phyloP scores from a whole-genome alignment of 331 rosid genomes.

The Quercus tomentella region DNA sequence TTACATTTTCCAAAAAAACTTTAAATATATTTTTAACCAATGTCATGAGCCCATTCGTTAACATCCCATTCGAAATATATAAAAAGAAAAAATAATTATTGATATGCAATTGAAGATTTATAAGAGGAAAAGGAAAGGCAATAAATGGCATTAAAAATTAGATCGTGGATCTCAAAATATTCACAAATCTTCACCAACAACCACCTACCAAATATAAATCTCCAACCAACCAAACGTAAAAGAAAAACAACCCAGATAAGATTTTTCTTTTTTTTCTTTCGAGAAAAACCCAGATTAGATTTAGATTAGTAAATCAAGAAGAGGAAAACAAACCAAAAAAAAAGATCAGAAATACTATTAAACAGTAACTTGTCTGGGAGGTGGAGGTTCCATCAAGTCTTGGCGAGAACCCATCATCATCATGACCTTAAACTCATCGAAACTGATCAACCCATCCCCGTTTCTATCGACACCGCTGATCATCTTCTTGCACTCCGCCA shows the following conservation, averaged over 20 bases:
- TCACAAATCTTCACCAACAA: background rate
- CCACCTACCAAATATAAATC: no score
- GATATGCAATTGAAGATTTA: background rate
- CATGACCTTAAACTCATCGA: constrained; percentile 87
- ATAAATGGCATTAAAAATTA: background rate
- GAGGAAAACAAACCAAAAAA: background rate
- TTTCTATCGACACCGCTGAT: constrained; percentile 76
- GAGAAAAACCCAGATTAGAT: background rate
- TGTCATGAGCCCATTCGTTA: accelerated
- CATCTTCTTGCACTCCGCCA: constrained; percentile 79
- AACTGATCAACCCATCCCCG: constrained; percentile 84
- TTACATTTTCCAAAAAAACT: accelerated
- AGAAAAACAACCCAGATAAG: background rate
- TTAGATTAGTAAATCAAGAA: no score
- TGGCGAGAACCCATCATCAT: constrained; percentile 71
- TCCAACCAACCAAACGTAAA: background rate
- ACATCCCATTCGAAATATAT: accelerated
- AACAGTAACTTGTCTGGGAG: no score
- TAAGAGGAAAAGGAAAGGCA: background rate
- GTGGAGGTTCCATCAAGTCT: constrained; percentile 15
- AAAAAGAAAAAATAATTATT: no score
- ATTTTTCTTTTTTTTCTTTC: no score
- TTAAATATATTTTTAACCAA: no score
- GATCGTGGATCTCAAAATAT: background rate
- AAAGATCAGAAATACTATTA: background rate